A percentile compares a stretch with the other conserved stretches of the same genome.
Conservation (phyloP, 192 early-diverging fungal species). For the Coemansia biformis region DNA sequence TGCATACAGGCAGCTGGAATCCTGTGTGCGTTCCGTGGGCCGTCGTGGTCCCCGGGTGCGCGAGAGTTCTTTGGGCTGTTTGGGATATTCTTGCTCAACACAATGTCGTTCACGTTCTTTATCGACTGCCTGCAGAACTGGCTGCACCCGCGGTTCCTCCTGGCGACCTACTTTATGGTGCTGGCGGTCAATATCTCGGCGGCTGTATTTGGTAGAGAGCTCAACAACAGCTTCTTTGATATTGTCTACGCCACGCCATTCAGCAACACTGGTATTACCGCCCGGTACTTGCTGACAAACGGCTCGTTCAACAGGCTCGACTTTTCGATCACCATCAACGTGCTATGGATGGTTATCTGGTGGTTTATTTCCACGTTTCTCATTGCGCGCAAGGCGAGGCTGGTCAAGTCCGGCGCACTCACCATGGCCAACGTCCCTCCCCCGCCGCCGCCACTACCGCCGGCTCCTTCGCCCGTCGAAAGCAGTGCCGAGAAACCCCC, state of each 20-base stretch:
- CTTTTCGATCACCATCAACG: conserved; percentile 27
- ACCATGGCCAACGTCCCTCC: conserved; percentile 44
- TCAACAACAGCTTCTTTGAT: conserved; percentile 49
- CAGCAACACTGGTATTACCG: conserved; percentile 18
- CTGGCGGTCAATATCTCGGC: conserved; percentile 42
- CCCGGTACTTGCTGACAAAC: conserved; percentile 31
- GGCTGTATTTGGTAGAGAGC: conserved; percentile 39
- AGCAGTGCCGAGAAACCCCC: too few relatives aligned
- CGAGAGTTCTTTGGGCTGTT: conserved; percentile 42
- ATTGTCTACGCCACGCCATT: conserved; percentile 42
- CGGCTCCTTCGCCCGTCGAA: too few relatives aligned
- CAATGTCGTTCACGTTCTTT: conserved; percentile 38
- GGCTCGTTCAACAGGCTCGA: conserved; percentile 32
- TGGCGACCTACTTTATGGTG: conserved; percentile 36
- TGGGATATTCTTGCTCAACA: conserved; percentile 38
- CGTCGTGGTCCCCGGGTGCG: conserved; percentile 29
- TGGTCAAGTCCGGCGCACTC: conserved; percentile 29
- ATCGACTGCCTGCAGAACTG: conserved; percentile 47
- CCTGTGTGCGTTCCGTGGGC: conserved; percentile 34
- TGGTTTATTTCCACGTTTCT: conserved; percentile 42
- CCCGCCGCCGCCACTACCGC: too few relatives aligned
- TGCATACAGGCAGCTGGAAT: conserved; percentile 32
- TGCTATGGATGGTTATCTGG: conserved; percentile 29
- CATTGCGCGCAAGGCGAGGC: conserved; percentile 41
- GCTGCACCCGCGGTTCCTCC: conserved; percentile 40